Evolutionary conservation across 495 filamentous ascomycete genomes (phyloP).

Genomic region (Neurospora sp.): DNA sequence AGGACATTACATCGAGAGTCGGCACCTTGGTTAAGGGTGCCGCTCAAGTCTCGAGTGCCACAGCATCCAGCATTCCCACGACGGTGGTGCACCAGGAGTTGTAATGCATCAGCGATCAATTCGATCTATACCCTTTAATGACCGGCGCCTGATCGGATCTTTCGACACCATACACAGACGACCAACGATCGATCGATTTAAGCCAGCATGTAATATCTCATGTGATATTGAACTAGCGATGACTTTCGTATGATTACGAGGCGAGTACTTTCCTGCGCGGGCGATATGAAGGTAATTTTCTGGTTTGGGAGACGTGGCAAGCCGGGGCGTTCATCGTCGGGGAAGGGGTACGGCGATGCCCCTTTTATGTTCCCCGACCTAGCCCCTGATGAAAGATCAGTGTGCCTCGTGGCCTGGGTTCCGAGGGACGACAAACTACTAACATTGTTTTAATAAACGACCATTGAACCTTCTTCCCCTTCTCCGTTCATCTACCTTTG

Average conservation of each 20-base stretch:
- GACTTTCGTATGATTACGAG: background rate
- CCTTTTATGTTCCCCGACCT: background rate
- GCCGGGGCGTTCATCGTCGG: background rate
- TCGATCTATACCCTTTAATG: constrained; percentile 7
- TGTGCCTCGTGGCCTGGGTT: background rate
- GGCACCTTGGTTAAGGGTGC: constrained; percentile 7
- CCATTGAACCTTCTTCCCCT: background rate
- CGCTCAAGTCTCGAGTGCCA: constrained; percentile 4
- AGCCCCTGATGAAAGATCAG: background rate
- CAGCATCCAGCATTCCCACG: constrained; percentile 1
- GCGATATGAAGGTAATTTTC: background rate
- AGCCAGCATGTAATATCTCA: background rate
- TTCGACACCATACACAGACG: background rate
- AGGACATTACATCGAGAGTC: constrained; percentile 20
- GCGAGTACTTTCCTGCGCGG: background rate
- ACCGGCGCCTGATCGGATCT: background rate
- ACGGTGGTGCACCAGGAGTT: constrained; percentile 30
- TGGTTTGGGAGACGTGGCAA: background rate
- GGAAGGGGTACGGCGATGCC: background rate
- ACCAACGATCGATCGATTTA: background rate
- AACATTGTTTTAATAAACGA: constrained; percentile 4
- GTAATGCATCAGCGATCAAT: constrained; percentile 13
- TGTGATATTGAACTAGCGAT: background rate
- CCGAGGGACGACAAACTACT: constrained; percentile 2
- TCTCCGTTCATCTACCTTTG: background rate